These are phyloP conservation scores for Mucor saturninus DNA, from an alignment of 371 early-diverging fungal genomes.

Conservation along the genomic window DNA sequence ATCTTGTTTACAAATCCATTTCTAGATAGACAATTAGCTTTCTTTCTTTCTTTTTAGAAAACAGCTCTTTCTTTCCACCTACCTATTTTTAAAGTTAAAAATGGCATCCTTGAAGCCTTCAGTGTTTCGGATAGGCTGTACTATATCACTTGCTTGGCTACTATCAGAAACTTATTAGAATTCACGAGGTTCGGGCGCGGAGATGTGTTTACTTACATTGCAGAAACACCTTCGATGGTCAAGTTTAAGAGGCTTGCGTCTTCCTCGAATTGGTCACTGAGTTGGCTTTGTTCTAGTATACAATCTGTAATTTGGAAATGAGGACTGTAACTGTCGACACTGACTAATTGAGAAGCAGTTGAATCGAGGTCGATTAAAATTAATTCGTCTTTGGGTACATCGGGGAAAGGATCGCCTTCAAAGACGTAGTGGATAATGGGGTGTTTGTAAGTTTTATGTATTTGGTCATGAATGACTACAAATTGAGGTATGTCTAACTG, in stretches of 20 bases:
- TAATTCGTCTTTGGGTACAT: slow-evolving; percentile 53
- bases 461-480: slow-evolving; percentile 57
- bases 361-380: slow-evolving; percentile 54
- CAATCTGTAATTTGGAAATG: slow-evolving; percentile 58
- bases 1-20: slow-evolving; percentile 10
- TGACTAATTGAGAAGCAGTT: slow-evolving; percentile 36
- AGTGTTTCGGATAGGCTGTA: slow-evolving; percentile 34
- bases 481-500: slow-evolving; percentile 52
- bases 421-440: slow-evolving; percentile 62
- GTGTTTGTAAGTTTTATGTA: slow-evolving; percentile 52
- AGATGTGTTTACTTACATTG: slow-evolving; percentile 11
- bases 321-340: slow-evolving; percentile 53
- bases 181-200: neutral
- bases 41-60: neutral
- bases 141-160: slow-evolving; percentile 34
- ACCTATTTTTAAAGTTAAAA: slow-evolving; percentile 37
- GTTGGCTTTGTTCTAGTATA: slow-evolving; percentile 44
- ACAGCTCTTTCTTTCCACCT: neutral
- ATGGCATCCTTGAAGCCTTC: slow-evolving; percentile 42
- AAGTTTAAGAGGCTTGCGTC: slow-evolving; percentile 32
- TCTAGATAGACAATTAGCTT: neutral
- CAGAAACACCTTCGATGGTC: slow-evolving; percentile 50
- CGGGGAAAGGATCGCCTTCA: slow-evolving; percentile 57
- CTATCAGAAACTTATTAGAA: slow-evolving; percentile 11
- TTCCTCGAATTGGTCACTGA: slow-evolving; percentile 43